Base-by-base conservation (phyloP, 148 eudicot genomes). In the Fallopia convolvulus region DNA sequence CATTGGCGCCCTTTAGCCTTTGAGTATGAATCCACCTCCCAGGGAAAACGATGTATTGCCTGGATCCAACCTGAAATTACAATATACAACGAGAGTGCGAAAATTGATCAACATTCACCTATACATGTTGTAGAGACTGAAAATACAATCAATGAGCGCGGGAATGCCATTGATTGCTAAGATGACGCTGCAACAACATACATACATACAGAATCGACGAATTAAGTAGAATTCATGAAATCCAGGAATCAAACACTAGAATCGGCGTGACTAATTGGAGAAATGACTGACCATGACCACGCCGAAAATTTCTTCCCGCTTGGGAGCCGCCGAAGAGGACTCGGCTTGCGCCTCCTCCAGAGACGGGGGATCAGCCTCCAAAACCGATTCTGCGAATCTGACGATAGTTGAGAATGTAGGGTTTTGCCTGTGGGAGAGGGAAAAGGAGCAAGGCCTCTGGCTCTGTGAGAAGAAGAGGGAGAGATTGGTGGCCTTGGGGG, bases 11-110 rank as follows among this genome's bases (percentile, higher is more conserved):
- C 81, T 94, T 94, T 40, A 94, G 88, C 84, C 92, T 90, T 50
- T 87, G 94, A 4, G 92, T 86, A 77, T 79, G 72, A 40, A 94
- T 82, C 82, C 82, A 92, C n/a, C 98, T 84, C 74, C 98, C 98
- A 7, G 98, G 97, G 72, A 87, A 83, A 7, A 94, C 95, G 52
- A 94, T 92, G 84, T 92, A 89, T 79, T 94, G 98, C 50, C 98
- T 79, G 5, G 85, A 82, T 60, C 98, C 98, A 85, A 94, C 78
- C 98, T 94, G 82, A 56, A 56, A 17, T 56, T 17, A 56, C 21
- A 17, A 6, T 26, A 0, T 26, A 26, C 30, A 17, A 1, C 11
- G 15, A 12, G 5, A 21, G 63, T 26, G 30, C 30, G 21, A 13
- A 56, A 21, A 17, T 56, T 56, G 20, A 21, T 0, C 26, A 56